These are phyloP conservation scores for Termitomyces sp. DNA, from an alignment of 768 basidiomycete genomes.

Conservation along the genomic window DNA sequence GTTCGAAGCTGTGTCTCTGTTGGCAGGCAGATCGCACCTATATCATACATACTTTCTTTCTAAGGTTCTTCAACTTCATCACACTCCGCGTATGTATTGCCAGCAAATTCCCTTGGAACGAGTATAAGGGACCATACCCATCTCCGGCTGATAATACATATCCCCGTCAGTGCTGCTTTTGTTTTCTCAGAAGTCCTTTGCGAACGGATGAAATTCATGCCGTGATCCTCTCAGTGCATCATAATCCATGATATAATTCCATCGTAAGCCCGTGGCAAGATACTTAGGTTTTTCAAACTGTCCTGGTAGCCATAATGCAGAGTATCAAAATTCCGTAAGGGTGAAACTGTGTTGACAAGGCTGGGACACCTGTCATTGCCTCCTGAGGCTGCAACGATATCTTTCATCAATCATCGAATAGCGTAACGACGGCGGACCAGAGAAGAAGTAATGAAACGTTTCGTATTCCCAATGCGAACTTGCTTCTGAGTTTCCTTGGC, in stretches of 20 bases:
- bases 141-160: not conserved
- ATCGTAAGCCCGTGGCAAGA: no score
- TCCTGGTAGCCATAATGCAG: not conserved
- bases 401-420: not conserved
- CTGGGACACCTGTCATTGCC: constrained; percentile 4
- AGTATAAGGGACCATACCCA: not conserved
- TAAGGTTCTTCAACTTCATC: constrained; percentile 3
- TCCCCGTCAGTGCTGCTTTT: not conserved
- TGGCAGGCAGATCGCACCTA: constrained; percentile 11
- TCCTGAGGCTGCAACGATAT: not conserved
- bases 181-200: not conserved
- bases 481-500: not conserved
- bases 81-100: not conserved
- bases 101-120: not conserved
- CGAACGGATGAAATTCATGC: not conserved
- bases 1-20: constrained; percentile 6
- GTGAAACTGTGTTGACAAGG: constrained; percentile 7
- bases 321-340: constrained; percentile 4
- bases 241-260: not conserved
- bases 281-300: not conserved
- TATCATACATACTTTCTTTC: not conserved
- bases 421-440: not conserved
- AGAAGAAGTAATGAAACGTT: not conserved
- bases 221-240: no score
- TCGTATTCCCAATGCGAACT: no score